A percentile compares a stretch with the other conserved stretches of the same genome.
Conservation (phyloP, 2,329 filamentous ascomycete genomes). For the Colletotrichum orchidophilum region DNA sequence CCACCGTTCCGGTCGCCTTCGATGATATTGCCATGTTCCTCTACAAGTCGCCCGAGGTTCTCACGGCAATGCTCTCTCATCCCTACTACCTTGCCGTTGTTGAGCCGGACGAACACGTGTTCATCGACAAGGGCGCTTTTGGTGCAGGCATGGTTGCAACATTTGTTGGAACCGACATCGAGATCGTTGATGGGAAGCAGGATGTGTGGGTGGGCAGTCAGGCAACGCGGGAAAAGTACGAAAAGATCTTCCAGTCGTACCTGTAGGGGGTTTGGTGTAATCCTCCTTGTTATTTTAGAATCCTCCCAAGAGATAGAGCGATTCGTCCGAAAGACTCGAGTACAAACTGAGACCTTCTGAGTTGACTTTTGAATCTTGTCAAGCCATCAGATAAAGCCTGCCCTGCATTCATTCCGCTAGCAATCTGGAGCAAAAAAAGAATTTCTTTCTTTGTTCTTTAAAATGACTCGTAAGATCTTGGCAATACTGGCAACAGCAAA, state of each 20-base stretch:
- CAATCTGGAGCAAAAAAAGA: neutral
- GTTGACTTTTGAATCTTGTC: neutral
- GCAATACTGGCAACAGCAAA: neutral
- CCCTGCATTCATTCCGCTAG: neutral
- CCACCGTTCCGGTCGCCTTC: constrained; percentile 38
- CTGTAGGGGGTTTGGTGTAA: neutral
- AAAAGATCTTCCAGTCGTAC: constrained; percentile 38
- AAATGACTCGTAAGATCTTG: neutral
- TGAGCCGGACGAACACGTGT: constrained; percentile 41
- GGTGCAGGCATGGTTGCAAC: constrained; percentile 42
- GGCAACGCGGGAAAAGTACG: constrained; percentile 32
- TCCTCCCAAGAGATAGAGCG: neutral
- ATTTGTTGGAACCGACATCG: constrained; percentile 38
- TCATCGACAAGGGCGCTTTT: constrained; percentile 42
- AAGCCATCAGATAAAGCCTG: too few relatives aligned
- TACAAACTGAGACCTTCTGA: neutral
- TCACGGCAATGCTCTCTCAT: constrained; percentile 40
- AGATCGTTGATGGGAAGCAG: constrained; percentile 36
- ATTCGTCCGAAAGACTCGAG: neutral
- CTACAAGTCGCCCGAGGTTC: constrained; percentile 36
- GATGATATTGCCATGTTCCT: constrained; percentile 44
- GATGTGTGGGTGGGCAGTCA: constrained; percentile 39
- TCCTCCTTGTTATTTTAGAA: neutral
- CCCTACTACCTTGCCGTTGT: constrained; percentile 42
- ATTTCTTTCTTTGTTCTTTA: neutral